A percentile compares a stretch with the other conserved stretches of the same genome.
Evolutionary conservation across 495 filamentous ascomycete genomes (phyloP).

Genomic region (Neurospora sp.): DNA sequence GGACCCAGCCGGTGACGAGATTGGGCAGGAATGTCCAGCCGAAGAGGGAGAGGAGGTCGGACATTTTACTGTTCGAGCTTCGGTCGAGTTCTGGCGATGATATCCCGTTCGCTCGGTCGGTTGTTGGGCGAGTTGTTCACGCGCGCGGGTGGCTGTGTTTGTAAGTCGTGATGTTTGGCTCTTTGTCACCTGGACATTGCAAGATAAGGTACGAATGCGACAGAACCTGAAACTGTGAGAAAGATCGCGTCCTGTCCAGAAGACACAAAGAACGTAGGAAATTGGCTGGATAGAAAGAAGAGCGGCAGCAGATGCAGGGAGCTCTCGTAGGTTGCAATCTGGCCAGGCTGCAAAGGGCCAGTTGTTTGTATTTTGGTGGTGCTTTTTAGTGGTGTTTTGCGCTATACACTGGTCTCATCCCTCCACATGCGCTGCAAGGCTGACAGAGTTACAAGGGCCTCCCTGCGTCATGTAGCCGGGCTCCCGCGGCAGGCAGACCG

Average conservation of each 20-base stretch:
- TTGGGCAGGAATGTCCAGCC: conserved; percentile 76
- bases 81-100: neutral
- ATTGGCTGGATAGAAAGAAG: neutral
- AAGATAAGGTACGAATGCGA: neutral
- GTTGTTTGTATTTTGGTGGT: neutral
- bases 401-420: neutral
- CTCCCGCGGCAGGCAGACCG: neutral
- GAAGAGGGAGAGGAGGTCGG: conserved; percentile 55
- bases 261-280: neutral
- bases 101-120: neutral
- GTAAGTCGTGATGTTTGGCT: neutral
- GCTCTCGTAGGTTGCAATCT: neutral
- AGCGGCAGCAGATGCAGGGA: neutral
- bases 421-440: neutral
- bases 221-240: neutral
- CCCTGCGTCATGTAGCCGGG: neutral
- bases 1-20: conserved; percentile 67
- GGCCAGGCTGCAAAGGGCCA: neutral
- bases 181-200: neutral
- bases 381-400: neutral
- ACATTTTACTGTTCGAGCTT: conserved; percentile 9
- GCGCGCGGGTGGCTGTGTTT: neutral
- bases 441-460: neutral
- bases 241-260: neutral
- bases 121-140: neutral